A percentile compares a stretch with the other conserved stretches of the same genome.
These are phyloP conservation scores for Aureobasidium sp. DNA, from an alignment of 2,329 filamentous ascomycete species.

Conservation along the genomic window DNA sequence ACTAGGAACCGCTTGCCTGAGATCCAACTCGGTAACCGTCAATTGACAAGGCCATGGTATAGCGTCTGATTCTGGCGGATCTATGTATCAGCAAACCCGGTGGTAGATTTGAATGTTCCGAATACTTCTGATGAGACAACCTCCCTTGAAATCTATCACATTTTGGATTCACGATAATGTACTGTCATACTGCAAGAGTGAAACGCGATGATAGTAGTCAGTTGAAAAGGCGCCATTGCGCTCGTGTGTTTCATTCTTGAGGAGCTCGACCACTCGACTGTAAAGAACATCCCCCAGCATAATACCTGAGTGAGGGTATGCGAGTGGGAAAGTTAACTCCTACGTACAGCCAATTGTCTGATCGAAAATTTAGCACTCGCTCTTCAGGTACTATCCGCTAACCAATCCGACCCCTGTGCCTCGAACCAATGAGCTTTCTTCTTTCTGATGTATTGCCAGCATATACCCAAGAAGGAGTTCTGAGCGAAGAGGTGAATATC, in stretches of 20 bases:
- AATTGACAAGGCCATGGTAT: background rate
- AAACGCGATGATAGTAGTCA: background rate
- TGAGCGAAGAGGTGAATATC: background rate
- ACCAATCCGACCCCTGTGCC: background rate
- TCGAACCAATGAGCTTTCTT: background rate
- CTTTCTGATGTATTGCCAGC: background rate
- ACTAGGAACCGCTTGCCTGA: background rate
- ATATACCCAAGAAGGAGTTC: background rate
- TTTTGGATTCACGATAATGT: background rate
- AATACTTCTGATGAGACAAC: too few species aligned
- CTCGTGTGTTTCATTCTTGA: background rate
- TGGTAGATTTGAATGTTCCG: too few species aligned
- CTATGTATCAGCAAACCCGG: too few species aligned
- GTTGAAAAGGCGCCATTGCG: background rate
- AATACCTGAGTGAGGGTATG: background rate
- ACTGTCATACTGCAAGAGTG: background rate
- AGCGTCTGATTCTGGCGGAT: background rate
- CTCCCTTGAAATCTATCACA: background rate
- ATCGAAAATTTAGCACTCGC: background rate
- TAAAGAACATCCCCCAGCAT: background rate
- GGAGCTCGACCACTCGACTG: background rate
- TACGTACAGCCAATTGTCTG: background rate
- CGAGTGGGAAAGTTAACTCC: background rate
- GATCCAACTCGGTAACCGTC: background rate
- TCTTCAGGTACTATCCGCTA: background rate